Percentiles rank a stretch among this genome's conserved stretches.
phyloP scores from a whole-genome alignment of 2,329 filamentous ascomycete species.

The Ophiostoma pallidulum region DNA sequence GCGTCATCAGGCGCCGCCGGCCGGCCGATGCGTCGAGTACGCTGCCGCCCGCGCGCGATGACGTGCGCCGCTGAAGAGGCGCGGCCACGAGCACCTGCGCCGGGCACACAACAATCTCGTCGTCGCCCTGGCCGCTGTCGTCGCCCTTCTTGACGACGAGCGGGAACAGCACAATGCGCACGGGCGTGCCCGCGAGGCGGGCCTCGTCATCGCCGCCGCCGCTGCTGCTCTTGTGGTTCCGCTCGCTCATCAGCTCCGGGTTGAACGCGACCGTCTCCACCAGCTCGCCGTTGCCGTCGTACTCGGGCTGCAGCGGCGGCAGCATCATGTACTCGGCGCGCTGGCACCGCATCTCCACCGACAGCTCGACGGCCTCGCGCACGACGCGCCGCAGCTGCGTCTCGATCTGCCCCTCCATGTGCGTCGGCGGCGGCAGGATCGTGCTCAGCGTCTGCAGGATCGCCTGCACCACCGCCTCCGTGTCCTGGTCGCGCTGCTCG shows the following conservation, averaged over 20 bases:
- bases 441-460: constrained; percentile 75
- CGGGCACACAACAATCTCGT: constrained; percentile 90
- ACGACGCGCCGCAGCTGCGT: constrained; percentile 81
- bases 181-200: constrained; percentile 59
- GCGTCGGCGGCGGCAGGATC: constrained; percentile 76
- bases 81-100: constrained; percentile 80
- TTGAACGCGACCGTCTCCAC: constrained; percentile 85
- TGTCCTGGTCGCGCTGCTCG: constrained; percentile 76
- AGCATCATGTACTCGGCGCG: constrained; percentile 98
- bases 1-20: constrained; percentile 30
- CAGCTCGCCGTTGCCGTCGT: constrained; percentile 86
- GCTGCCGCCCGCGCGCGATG: constrained; percentile 16
- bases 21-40: not conserved
- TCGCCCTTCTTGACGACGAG: constrained; percentile 94
- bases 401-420: constrained; percentile 71
- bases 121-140: constrained; percentile 75
- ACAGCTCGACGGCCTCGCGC: constrained; percentile 77
- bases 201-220: constrained; percentile 13
- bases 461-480: constrained; percentile 88
- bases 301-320: constrained; percentile 86
- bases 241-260: constrained; percentile 88
- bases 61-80: constrained; percentile 25
- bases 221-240: constrained; percentile 44
- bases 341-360: constrained; percentile 95
- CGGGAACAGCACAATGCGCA: constrained; percentile 90